Base-by-base conservation (phyloP, 2,329 filamentous ascomycete genomes). In the Eutypa lata region DNA sequence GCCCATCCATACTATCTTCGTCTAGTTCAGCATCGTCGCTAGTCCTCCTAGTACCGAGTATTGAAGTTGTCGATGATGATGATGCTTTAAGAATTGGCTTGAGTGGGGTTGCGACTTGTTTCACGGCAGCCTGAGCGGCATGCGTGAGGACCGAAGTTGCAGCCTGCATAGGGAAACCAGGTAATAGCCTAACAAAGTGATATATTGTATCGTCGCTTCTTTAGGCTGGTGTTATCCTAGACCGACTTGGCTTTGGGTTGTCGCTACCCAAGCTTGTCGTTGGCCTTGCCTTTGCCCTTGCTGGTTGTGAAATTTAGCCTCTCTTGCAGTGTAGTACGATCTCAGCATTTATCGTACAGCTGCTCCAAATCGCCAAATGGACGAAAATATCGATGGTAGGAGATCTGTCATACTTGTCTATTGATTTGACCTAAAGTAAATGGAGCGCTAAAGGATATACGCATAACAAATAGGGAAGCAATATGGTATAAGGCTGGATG, bases 51-150 rank as follows among this genome's bases (percentile, higher is more conserved):
- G 72, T 68, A 51, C 77, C 74, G 10, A 80, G 66, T 10, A 78
- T 59, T 14, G 77, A 75, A 8, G 69, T 62, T 2, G 77, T 66
- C 54, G 70, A 61, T 50, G 77, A 75, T 8, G 69, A 63, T 2
- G 77, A 66, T 54, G 70, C 60, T 51, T 81, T 80, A 47, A 83
- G 72, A 40, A 83, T 83, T 10, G 80, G 80, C 55, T 78, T 80
- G 52, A 79, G 73, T 13, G 77, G 75, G 28, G 75, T 73, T 40
- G 70, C 31, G 24, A 47, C 65, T 52, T 53, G 66, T 51, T 65
- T 68, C 33, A 67, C 59, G 24, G 64, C 56, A 46, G 70, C 62
- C 48, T 57, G 57, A 44, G 60, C 47, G 53, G 59, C 54, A 45
- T 60, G 66, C 54, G 60, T 58, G 52, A 60, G 53, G 43, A 57